A percentile compares a stretch with the other conserved stretches of the same genome.
These are phyloP conservation scores for Cutaneotrichosporon mucoides DNA, from an alignment of 1,284 basidiomycete genomes.

Conservation along the genomic window DNA sequence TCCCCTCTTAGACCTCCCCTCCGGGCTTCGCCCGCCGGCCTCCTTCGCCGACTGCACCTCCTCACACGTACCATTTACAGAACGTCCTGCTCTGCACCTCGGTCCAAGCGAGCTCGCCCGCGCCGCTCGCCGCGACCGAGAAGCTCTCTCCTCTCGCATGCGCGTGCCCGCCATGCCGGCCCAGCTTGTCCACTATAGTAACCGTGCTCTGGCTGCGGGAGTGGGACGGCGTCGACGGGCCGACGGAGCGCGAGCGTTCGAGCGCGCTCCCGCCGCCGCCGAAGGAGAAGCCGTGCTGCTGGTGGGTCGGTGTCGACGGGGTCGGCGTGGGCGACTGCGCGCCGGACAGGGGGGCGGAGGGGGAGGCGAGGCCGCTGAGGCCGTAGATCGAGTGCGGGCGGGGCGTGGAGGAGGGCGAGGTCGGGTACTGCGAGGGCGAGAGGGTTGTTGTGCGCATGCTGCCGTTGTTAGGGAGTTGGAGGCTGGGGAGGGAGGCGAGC, in stretches of 20 bases:
- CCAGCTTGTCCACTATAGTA: not conserved
- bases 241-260: slow-evolving; percentile 14
- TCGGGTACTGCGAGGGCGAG: not conserved
- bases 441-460: not conserved
- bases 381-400: slow-evolving; percentile 3
- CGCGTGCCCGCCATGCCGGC: not conserved
- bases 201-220: slow-evolving; percentile 1
- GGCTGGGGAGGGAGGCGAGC: no score
- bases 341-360: not conserved
- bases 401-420: not conserved
- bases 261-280: not conserved
- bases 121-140: not conserved
- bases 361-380: not conserved
- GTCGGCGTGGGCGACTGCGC: not conserved
- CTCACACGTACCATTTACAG: slow-evolving; percentile 42
- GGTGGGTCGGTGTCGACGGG: not conserved
- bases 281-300: not conserved
- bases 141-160: slow-evolving; percentile 11
- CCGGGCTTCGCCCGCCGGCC: no score
- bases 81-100: slow-evolving; percentile 38
- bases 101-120: slow-evolving; percentile 17
- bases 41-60: not conserved
- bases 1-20: no score
- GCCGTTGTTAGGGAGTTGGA: not conserved
- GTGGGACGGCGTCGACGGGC: not conserved